phyloP scores from a whole-genome alignment of 345 rosid species.

The Salix dunnii region DNA sequence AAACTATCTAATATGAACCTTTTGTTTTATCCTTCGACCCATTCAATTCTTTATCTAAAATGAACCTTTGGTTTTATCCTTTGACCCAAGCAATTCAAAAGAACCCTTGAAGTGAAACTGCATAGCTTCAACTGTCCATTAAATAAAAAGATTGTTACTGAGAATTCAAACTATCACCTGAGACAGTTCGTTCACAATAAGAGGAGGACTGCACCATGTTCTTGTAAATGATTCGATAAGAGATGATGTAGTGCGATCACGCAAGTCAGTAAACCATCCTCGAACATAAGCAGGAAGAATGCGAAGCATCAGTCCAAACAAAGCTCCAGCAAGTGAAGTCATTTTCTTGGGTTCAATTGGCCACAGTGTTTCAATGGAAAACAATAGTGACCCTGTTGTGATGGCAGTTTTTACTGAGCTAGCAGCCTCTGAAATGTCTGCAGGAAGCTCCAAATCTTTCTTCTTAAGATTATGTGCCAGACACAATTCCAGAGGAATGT shows the following conservation, averaged over 20 bases:
- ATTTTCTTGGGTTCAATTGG: constrained; percentile 56
- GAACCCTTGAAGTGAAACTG: not conserved
- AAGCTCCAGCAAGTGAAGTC: constrained; percentile 81
- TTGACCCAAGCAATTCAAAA: not conserved
- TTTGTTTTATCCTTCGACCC: too few species aligned
- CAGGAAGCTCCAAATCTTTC: constrained; percentile 64
- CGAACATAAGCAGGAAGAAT: constrained; percentile 95
- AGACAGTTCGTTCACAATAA: constrained; percentile 71
- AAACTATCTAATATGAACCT: too few species aligned
- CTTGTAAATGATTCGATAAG: constrained; percentile 76
- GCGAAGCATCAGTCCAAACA: constrained; percentile 79
- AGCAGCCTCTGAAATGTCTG: constrained; percentile 56
- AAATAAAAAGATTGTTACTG: too few species aligned
- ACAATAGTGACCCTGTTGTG: constrained; percentile 54
- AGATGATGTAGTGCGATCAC: constrained; percentile 70
- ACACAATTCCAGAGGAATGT: constrained; percentile 64
- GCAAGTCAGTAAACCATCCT: constrained; percentile 80
- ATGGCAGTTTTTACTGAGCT: constrained; percentile 68
- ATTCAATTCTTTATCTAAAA: too few species aligned
- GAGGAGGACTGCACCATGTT: constrained; percentile 90
- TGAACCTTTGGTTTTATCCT: not conserved
- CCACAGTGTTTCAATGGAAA: constrained; percentile 79
- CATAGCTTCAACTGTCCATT: too few species aligned
- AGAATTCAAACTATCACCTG: constrained; percentile 48
- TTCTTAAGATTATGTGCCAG: constrained; percentile 56